Conservation (phyloP, 2,329 filamentous ascomycete genomes). For the Pseudogymnoascus sp. region DNA sequence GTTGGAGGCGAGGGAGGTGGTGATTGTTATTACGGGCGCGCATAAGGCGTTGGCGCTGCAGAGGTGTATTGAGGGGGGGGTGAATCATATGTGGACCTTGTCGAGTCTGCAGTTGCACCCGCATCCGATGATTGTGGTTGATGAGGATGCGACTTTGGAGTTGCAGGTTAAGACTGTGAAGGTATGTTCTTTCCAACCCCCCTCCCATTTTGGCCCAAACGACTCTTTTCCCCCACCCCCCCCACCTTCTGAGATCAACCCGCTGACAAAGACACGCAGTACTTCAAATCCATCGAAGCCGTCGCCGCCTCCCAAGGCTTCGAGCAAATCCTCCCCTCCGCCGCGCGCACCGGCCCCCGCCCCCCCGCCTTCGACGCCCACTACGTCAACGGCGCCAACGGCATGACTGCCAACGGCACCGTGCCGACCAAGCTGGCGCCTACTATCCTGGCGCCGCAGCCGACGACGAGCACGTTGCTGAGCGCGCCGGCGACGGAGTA, state of each 20-base stretch:
- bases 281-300: slow-evolving; percentile 65
- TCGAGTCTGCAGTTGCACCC: slow-evolving; percentile 74
- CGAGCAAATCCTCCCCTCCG: slow-evolving; percentile 49
- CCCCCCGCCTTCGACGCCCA: slow-evolving; percentile 16
- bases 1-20: slow-evolving; percentile 68
- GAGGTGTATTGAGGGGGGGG: slow-evolving; percentile 69
- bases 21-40: slow-evolving; percentile 68
- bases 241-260: neutral
- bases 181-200: slow-evolving; percentile 28
- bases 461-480: slow-evolving; percentile 47
- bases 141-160: slow-evolving; percentile 70
- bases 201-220: too few species aligned
- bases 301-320: slow-evolving; percentile 50
- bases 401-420: slow-evolving; percentile 14
- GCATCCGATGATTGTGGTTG: slow-evolving; percentile 73
- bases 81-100: slow-evolving; percentile 89
- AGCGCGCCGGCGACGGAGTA: slow-evolving; percentile 48
- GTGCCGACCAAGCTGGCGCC: slow-evolving; percentile 19
- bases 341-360: slow-evolving; percentile 44
- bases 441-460: slow-evolving; percentile 46
- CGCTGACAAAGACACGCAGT: slow-evolving; percentile 33
- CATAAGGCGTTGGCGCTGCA: slow-evolving; percentile 75
- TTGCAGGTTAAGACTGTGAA: slow-evolving; percentile 67
- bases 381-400: slow-evolving; percentile 17
- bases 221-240: neutral